Evolutionary conservation across 2,329 filamentous ascomycete genomes (phyloP).

Genomic region (Cladosporium colombiae): DNA sequence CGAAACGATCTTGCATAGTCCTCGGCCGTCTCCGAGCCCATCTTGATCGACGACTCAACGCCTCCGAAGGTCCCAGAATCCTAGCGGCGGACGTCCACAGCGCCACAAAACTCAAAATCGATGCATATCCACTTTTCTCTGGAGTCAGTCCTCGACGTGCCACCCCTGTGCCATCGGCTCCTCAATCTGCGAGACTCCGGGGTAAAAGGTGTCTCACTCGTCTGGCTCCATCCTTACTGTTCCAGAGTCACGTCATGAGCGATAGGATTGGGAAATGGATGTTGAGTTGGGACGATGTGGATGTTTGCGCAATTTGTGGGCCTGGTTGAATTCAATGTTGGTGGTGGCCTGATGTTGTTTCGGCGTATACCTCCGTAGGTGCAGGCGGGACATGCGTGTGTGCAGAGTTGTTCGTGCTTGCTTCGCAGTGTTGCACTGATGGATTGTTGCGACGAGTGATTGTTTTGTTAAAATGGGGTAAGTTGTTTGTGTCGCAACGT

Average conservation of each 20-base stretch:
- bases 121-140: background rate
- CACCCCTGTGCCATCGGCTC: slow-evolving; percentile 27
- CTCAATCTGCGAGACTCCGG: slow-evolving; percentile 24
- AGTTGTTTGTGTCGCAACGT: too few species aligned
- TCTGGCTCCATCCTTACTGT: background rate
- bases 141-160: background rate
- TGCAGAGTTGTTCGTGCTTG: background rate
- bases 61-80: slow-evolving; percentile 6
- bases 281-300: background rate
- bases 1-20: background rate
- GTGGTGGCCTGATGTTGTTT: background rate
- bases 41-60: background rate
- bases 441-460: background rate
- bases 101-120: background rate
- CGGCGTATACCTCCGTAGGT: background rate
- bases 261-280: background rate
- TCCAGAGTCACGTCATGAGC: background rate
- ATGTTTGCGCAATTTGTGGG: background rate
- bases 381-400: background rate
- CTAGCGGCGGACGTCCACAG: background rate
- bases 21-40: background rate
- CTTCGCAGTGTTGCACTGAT: background rate
- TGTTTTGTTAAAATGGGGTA: background rate
- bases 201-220: background rate
- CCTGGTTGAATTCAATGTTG: background rate